phyloP scores from a whole-genome alignment of 2,329 filamentous ascomycete species.

The Proliferodiscus dingleyae region DNA sequence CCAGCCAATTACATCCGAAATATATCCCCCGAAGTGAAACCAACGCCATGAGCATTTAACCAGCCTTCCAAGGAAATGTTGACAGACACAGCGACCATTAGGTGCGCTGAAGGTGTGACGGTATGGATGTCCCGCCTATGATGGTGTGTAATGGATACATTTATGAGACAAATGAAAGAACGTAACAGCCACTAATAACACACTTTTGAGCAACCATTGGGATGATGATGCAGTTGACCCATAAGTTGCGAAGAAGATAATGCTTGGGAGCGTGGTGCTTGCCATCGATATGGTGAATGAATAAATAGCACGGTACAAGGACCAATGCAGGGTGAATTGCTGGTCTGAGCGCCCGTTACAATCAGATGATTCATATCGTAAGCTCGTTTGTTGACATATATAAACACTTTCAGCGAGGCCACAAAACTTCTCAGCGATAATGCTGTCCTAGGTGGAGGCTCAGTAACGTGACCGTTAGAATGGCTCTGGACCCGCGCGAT shows the following conservation, averaged over 20 bases:
- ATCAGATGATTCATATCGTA: not conserved
- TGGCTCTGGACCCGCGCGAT: conserved; percentile 14
- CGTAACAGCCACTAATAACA: conserved; percentile 4
- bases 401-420: not conserved
- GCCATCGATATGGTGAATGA: not conserved
- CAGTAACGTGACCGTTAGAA: no score
- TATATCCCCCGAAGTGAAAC: not conserved
- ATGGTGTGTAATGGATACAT: not conserved
- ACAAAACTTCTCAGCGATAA: no score
- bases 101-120: conserved; percentile 1
- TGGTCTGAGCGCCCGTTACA: not conserved
- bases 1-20: not conserved
- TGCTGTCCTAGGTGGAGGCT: no score
- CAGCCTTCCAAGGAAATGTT: conserved; percentile 1
- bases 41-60: conserved; percentile 1
- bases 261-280: not conserved
- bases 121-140: not conserved
- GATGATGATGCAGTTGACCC: not conserved
- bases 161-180: conserved; percentile 6
- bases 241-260: not conserved
- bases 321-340: not conserved
- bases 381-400: not conserved
- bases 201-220: not conserved
- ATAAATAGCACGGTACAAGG: not conserved
- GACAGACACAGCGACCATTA: not conserved